Evolutionary conservation across 1,139 yeast species (phyloP).

Genomic region (Nakaseomyces nivariensis): DNA sequence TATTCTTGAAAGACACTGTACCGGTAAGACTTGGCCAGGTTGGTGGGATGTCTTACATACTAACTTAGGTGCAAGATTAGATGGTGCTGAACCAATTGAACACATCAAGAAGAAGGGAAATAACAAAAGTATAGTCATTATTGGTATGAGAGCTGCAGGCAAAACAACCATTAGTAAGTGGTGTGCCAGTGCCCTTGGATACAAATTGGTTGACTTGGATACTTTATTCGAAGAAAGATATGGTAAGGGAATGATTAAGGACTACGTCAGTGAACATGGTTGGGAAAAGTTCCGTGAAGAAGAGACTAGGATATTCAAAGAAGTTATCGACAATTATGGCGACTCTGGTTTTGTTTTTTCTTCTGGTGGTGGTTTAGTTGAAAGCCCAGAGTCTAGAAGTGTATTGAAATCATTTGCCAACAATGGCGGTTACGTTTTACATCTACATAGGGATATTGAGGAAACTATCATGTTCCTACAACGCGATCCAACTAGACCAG

Average conservation of each 20-base stretch:
- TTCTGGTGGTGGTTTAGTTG: conserved; percentile 96
- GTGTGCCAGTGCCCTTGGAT: conserved; percentile 65
- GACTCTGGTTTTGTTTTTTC: conserved; percentile 60
- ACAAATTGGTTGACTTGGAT: conserved; percentile 72
- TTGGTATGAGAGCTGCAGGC: conserved; percentile 99
- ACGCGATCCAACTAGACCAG: conserved; percentile 78
- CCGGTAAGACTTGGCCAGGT: conserved; percentile 99
- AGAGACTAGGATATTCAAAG: conserved; percentile 53
- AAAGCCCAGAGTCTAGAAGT: conserved; percentile 56
- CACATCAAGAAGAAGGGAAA: conserved; percentile 11
- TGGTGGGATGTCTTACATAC: conserved; percentile 95
- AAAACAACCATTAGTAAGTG: conserved; percentile 79
- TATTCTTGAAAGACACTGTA: conserved; percentile 80
- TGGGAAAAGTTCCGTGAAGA: conserved; percentile 78
- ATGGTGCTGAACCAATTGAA: conserved; percentile 50
- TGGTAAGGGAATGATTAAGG: conserved; percentile 46
- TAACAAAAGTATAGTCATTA: conserved; percentile 54
- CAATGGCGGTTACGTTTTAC: conserved; percentile 62
- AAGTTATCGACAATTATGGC: conserved; percentile 39
- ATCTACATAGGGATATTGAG: conserved; percentile 78
- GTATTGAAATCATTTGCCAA: conserved; percentile 45
- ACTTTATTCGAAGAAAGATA: conserved; percentile 49
- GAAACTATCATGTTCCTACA: conserved; percentile 67
- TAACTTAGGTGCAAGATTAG: conserved; percentile 50
- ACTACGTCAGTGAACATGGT: conserved; percentile 56